Conservation (phyloP, 768 basidiomycete genomes). For the Agaricus blazei region DNA sequence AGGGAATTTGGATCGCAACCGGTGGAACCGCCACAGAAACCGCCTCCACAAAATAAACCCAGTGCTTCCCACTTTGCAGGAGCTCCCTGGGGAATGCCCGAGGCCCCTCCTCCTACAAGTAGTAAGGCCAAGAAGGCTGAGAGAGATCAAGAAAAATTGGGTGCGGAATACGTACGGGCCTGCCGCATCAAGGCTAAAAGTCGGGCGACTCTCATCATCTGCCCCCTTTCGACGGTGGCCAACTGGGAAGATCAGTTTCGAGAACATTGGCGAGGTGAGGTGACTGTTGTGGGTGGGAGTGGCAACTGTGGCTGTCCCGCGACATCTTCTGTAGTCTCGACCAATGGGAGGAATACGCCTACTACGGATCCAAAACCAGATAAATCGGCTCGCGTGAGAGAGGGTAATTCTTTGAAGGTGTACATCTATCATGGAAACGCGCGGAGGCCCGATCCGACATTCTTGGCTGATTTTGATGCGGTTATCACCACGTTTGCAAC, state of each 20-base stretch:
- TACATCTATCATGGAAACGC: conserved; percentile 96
- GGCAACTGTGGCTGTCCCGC: conserved; percentile 40
- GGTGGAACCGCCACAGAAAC: conserved; percentile 36
- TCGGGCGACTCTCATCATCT: conserved; percentile 92
- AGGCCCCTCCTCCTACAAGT: conserved; percentile 22
- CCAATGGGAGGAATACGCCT: conserved; percentile 1
- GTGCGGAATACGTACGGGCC: conserved; percentile 62
- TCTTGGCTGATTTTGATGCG: conserved; percentile 90
- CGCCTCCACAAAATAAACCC: conserved; percentile 27
- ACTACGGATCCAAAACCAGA: conserved; percentile 27
- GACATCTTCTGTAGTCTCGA: conserved; percentile 23
- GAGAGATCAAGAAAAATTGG: conserved; percentile 63
- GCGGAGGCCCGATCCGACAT: conserved; percentile 79
- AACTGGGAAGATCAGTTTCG: conserved; percentile 99
- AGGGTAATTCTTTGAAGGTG: conserved; percentile 62
- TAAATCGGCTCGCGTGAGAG: conserved; percentile 31
- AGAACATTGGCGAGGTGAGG: conserved; percentile 93
- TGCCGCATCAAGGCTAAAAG: conserved; percentile 79
- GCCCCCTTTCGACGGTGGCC: conserved; percentile 92
- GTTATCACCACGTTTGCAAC: conserved; percentile 98
- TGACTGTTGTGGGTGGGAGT: conserved; percentile 75
- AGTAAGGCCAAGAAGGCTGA: conserved; percentile 52
- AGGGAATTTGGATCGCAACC: conserved; percentile 56
- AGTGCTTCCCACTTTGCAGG: conserved; percentile 65
- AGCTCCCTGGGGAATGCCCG: conserved; percentile 84